A percentile compares a stretch with the other conserved stretches of the same genome.
Conservation (phyloP, 2,329 filamentous ascomycete genomes). For the Teratosphaeria destructans region DNA sequence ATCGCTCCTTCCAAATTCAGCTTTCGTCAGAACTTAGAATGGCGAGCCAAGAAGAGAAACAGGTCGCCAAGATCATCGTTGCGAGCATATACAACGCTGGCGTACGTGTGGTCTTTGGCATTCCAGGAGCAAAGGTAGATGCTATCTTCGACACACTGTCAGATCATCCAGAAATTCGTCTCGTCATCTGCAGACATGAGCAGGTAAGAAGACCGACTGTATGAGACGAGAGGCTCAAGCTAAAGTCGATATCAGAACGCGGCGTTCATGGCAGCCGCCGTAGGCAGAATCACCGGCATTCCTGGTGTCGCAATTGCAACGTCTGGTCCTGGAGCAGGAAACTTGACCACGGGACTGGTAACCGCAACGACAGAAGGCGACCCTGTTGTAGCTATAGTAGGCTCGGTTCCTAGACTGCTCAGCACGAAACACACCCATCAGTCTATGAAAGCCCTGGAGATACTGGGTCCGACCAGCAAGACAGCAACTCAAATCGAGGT, state of each 20-base stretch:
- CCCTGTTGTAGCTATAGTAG: constrained; percentile 40
- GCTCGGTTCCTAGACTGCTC: constrained; percentile 35
- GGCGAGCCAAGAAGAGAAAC: constrained; percentile 11
- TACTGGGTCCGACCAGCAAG: constrained; percentile 37
- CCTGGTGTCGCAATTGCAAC: constrained; percentile 40
- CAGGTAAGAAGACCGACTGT: constrained; percentile 16
- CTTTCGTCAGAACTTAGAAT: not conserved
- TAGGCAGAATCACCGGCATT: constrained; percentile 36
- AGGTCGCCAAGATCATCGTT: constrained; percentile 25
- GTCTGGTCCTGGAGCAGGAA: constrained; percentile 37
- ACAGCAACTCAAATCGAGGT: constrained; percentile 33
- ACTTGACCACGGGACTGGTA: constrained; percentile 37
- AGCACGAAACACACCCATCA: constrained; percentile 39
- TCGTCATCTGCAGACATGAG: constrained; percentile 40
- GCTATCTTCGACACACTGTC: constrained; percentile 37
- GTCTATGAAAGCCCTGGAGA: constrained; percentile 35
- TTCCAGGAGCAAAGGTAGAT: constrained; percentile 40
- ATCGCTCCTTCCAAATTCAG: not conserved
- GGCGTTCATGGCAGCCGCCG: constrained; percentile 40
- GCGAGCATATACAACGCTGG: constrained; percentile 31
- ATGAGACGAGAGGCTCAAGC: not conserved
- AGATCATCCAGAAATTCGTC: constrained; percentile 38
- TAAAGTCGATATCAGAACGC: constrained; percentile 25
- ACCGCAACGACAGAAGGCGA: constrained; percentile 40
- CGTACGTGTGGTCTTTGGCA: constrained; percentile 38